Evolutionary conservation across 768 basidiomycete genomes (phyloP), one percentile per base, ranked within the genome.

Genomic region (Tylopilus felleus): DNA sequence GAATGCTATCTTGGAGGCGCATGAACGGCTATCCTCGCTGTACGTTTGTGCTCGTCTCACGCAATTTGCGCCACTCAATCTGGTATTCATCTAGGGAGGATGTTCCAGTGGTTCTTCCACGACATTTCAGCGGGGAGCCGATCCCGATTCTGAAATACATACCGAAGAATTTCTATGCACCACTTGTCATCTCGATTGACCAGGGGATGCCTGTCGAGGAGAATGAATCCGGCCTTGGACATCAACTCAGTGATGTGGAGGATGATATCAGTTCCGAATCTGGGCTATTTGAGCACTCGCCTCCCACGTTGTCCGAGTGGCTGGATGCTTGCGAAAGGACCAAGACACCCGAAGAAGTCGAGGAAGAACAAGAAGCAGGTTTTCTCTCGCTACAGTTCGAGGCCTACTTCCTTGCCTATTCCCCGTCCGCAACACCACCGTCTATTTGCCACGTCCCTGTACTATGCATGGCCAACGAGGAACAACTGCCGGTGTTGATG

Each of bases 401-500:
- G 9, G 56, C 48, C 2, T 12, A 57, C 31, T 57, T 49, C 25
- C 10, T 45, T 16, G 47, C 47, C 23, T 16, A 5, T 39, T 12
- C 36, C 14, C 17, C 43, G 16, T 49, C 43, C 10, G 21, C 25
- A 13, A 17, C 17, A 27, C 42, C 43, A 5, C 52, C 55, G 2
- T 25, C 55, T 7, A 31, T 16, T 8, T 57, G 56, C 52, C 47
- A 54, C 14, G 49, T 57, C 25, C 52, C 52, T 9, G 33, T 57
- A 6, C 23, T 57, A 1, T 57, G 52, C 29, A 57, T 57, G 56
- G 52, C 52, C 4, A 36, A 57, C 28, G 42, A 44, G 23, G 35
- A 54, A 16, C 47, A 49, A 23, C 19, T 57, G 0, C 56, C 47
- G 0, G 42, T 57, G 21, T 22, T 53, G 42, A 54, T 57, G 56